Evolutionary conservation across 352 stramenopile genomes (phyloP).

Genomic region (Pythium plurisporium): DNA sequence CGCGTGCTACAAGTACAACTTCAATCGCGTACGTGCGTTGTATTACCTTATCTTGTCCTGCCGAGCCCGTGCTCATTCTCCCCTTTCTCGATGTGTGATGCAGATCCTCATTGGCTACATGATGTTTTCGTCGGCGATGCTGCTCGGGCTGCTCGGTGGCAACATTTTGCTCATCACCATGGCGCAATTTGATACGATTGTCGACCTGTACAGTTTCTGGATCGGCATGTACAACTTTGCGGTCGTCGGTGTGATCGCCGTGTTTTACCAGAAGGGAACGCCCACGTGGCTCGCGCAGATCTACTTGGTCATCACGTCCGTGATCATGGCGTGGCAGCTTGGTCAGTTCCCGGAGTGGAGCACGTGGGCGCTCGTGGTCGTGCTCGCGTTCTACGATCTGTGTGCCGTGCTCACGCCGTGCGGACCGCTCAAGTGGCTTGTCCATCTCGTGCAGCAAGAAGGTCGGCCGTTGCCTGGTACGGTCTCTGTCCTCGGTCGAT

Average conservation of each 20-base stretch:
- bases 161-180: constrained; percentile 79
- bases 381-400: constrained; percentile 98
- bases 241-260: constrained; percentile 82
- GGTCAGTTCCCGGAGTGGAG: constrained; percentile 95
- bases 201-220: constrained; percentile 62
- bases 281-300: constrained; percentile 87
- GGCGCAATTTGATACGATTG: constrained; percentile 48
- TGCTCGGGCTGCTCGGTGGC: constrained; percentile 80
- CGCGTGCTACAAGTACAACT: constrained; percentile 89
- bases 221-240: constrained; percentile 91
- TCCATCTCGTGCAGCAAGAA: constrained; percentile 93
- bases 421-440: constrained; percentile 95
- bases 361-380: constrained; percentile 89
- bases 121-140: constrained; percentile 87
- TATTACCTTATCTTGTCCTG: background rate
- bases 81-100: background rate
- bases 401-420: constrained; percentile 99
- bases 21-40: constrained; percentile 47
- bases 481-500: no score
- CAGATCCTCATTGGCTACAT: constrained; percentile 85
- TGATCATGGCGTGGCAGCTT: constrained; percentile 98
- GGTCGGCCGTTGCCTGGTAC: constrained; percentile 86
- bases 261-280: constrained; percentile 89
- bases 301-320: constrained; percentile 94
- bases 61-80: background rate